phyloP scores from a whole-genome alignment of 139 green algal genomes.

The Closterium sp. region DNA sequence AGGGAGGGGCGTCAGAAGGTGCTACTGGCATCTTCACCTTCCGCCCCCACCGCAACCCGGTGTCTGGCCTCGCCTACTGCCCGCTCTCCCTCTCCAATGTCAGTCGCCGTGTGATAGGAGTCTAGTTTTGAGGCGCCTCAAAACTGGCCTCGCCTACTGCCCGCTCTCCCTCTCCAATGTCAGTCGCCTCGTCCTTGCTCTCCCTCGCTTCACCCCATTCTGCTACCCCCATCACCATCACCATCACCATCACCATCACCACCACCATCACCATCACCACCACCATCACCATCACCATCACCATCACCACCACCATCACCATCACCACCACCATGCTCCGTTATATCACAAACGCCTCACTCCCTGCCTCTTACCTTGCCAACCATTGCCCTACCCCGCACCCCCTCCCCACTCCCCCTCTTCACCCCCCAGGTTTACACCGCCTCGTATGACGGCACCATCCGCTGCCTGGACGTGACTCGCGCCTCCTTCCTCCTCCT shows the following conservation, averaged over 20 bases:
- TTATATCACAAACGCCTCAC: no score
- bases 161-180: not conserved
- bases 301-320: not conserved
- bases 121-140: no score
- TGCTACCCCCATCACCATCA: not conserved
- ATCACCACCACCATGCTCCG: not conserved
- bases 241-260: no score
- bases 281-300: no score
- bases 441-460: not conserved
- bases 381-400: not conserved
- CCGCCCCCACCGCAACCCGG: not conserved
- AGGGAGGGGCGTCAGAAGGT: not conserved
- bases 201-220: no score
- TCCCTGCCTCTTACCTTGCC: not conserved
- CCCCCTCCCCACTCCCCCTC: not conserved
- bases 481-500: not conserved
- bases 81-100: not conserved
- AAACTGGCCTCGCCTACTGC: no score
- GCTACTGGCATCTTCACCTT: not conserved
- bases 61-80: slow-evolving; percentile 8
- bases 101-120: not conserved
- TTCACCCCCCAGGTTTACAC: slow-evolving; percentile 8
- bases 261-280: not conserved
- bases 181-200: not conserved
- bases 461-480: slow-evolving; percentile 6